Evolutionary conservation across 2,329 filamentous ascomycete genomes (phyloP), one percentile per base, ranked within the genome.

Genomic region (Arthrobotrys iridis): DNA sequence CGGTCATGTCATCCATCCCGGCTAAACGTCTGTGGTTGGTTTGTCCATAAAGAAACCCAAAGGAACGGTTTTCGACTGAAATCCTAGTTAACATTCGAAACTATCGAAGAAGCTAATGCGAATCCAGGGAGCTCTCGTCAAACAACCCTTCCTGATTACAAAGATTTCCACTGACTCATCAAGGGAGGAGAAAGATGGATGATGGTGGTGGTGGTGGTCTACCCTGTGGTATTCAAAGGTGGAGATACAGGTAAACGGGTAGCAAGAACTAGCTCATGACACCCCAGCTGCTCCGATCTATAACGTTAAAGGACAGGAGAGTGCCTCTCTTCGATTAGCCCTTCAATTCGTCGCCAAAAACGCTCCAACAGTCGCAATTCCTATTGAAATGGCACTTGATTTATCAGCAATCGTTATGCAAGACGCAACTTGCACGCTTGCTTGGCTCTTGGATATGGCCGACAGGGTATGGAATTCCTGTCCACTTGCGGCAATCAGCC

Each of bases 121-220:
- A 62, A 70, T 70, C 10, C 13, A 59, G 52, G 26, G 70, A 74
- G 70, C 70, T 74, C 70, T 62, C 35, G 62, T 64, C 37, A 13
- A 30, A 41, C 7, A 18, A 30, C 15, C 30, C n/a, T 52, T 18
- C 46, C 30, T 58, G 70, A 55, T 74, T 67, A 74, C 70, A 74
- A 74, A 74, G 62, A 58, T 45, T 48, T 20, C 18, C 59, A 55
- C 45, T 74, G 70, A 74, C 62, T 74, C 70, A 74, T 74, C 70
- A 66, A 55, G 18, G 20, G 41, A n/a, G 15, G 22, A 24, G 24
- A 58, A 48, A 46, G 28, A 13, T 18, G 4, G 15, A 2, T 4
- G 4, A 6, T 5, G 15, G 15, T 10, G 35, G 52, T 58, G 33
- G 52, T 58, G 50, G 20, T 30, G 33, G 33, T 24, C 4, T 15